A percentile compares a stretch with the other conserved stretches of the same genome.
Conservation (phyloP, 169 alveolate species). For the Besnoitia besnoiti region DNA sequence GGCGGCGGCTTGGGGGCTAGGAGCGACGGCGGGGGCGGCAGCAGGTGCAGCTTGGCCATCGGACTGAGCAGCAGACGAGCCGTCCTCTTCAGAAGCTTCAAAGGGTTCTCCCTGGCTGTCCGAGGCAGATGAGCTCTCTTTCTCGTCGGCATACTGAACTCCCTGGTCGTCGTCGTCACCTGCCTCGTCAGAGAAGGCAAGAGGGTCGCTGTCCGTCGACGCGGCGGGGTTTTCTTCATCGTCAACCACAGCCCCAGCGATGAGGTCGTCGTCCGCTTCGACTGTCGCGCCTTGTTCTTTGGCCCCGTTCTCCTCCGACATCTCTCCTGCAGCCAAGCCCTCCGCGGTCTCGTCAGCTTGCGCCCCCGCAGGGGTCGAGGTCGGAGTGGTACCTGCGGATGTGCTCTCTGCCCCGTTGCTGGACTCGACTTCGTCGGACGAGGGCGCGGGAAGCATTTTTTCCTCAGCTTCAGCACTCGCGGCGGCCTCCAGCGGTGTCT, state of each 20-base stretch:
- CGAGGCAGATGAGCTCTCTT: too few relatives aligned
- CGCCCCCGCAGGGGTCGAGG: too few relatives aligned
- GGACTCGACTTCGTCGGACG: background rate
- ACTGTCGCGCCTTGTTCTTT: too few relatives aligned
- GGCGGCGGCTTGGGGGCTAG: background rate
- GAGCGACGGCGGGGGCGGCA: background rate
- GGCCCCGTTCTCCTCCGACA: background rate
- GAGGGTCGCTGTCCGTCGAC: background rate
- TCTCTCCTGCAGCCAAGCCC: background rate
- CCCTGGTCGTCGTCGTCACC: background rate
- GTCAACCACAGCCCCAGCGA: too few relatives aligned
- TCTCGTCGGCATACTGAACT: too few relatives aligned
- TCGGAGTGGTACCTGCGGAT: too few relatives aligned
- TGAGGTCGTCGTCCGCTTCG: too few relatives aligned
- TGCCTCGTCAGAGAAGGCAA: background rate
- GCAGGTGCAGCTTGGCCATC: background rate
- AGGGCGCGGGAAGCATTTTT: background rate
- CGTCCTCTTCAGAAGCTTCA: background rate
- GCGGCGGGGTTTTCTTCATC: background rate
- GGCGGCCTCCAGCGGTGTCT: conserved; percentile 5
- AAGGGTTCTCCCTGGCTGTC: background rate
- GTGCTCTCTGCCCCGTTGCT: too few relatives aligned
- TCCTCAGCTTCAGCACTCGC: conserved; percentile 24
- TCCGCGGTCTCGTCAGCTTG: too few relatives aligned
- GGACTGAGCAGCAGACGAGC: background rate